Base-by-base conservation (phyloP, 768 basidiomycete genomes). In the Xerocomellus amylosporus region DNA sequence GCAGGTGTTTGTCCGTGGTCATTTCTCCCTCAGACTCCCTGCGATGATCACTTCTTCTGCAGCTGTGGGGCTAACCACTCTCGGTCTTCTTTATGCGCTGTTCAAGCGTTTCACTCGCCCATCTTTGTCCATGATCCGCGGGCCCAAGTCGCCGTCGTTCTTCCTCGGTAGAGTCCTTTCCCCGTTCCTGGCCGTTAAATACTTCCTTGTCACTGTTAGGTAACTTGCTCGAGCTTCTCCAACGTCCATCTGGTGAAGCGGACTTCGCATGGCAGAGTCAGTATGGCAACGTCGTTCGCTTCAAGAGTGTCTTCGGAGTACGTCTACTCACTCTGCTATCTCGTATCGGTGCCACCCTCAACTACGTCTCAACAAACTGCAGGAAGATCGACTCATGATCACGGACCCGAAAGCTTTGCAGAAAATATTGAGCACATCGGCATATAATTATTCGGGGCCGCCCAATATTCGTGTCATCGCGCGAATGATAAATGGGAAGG, bases 331-430 rank as follows among this genome's bases (percentile, higher is more conserved):
- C 12, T n/a, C 26, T 5, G 5, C 7, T 8, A 26, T 53, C 19
- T 39, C 36, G 33, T 4, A 17, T 17, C 12, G 2, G 6, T 13
- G n/a, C n/a, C 4, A 8, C 22, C 24, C 5, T n/a, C n/a, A n/a
- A n/a, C n/a, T n/a, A n/a, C n/a, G n/a, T n/a, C n/a, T 49, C 40
- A 44, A 38, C 7, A 6, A 54, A 20, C 4, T 3, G 33, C 52
- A 79, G 79, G 74, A 77, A 57, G 73, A 79, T 51, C 70, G 72
- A 20, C 73, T 81, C 4, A 56, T 80, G 36, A 54, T 80, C 4
- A 64, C 76, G 6, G 79, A 80, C 58, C 74, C 77, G 4, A 79
- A 77, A 60, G 80, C 79, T 9, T 20, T 70, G 13, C 70, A 64
- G 20, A 64, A 58, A 30, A 63, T 81, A 19, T 69, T 75, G 46